These are phyloP conservation scores for Sporothrix brunneoviolacea DNA, from an alignment of 2,329 filamentous ascomycete species.

Conservation along the genomic window DNA sequence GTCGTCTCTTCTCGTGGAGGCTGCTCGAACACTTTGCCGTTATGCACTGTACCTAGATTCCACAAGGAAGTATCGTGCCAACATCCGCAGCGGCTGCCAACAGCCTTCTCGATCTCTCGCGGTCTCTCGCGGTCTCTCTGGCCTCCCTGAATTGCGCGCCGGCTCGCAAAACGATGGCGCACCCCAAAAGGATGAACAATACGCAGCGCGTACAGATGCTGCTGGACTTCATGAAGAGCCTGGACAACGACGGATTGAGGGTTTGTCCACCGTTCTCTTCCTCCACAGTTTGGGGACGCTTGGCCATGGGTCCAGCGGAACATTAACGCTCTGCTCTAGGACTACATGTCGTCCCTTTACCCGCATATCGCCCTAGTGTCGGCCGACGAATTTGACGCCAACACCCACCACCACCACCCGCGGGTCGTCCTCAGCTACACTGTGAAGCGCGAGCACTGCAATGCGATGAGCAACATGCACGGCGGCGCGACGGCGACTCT, in stretches of 20 bases:
- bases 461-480: constrained; percentile 49
- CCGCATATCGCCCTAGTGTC: constrained; percentile 37
- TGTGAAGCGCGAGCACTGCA: constrained; percentile 45
- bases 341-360: constrained; percentile 37
- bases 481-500: constrained; percentile 59
- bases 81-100: no score
- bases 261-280: constrained; percentile 4
- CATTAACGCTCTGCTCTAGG: no score
- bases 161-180: no score
- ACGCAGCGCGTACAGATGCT: constrained; percentile 9
- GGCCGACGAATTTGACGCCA: constrained; percentile 17
- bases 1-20: no score
- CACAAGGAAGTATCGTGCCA: no score
- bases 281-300: no score
- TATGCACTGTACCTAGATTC: no score
- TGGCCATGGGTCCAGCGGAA: no score
- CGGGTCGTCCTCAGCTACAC: constrained; percentile 35
- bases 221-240: constrained; percentile 6
- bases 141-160: no score
- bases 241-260: neutral
- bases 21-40: no score
- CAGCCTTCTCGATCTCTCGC: no score
- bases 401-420: constrained; percentile 2
- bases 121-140: no score
- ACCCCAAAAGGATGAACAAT: constrained; percentile 5